Evolutionary conservation across 495 filamentous ascomycete species (phyloP), one percentile per base, ranked within the genome.

Genomic region (Saxophila tyrrhenica): DNA sequence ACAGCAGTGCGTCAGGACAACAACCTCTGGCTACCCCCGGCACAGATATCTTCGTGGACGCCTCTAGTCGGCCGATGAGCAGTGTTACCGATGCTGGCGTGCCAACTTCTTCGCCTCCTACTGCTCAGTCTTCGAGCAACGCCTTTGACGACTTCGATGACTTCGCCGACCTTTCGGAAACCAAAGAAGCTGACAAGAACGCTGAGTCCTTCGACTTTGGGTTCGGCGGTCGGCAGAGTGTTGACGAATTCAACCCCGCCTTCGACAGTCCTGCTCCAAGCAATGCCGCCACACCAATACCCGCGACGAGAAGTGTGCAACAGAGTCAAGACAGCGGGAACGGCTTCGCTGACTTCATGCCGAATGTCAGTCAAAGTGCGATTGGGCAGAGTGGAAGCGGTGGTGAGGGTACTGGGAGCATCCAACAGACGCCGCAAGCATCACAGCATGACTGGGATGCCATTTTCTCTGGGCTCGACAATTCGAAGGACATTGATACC

Each of bases 371-470:
- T 41, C 39, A 2, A 19, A 57, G 58, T 25, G 58, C 39, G 52
- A 55, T 20, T 16, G 22, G 25, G 32, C 43, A 13, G 23, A 48
- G n/a, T 19, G 21, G 48, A 9, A 35, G 56, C 57, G 15, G 15
- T 8, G 47, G 60, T 46, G 39, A 56, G 2, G 15, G 20, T 11
- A 22, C 38, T 19, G 51, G 55, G 47, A 42, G 43, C 15, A 48
- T 61, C 21, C 65, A 64, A 52, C 65, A 67, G 46, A 62, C 65
- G 16, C 59, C 57, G 47, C 57, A 62, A 29, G 62, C 67, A 21
- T 64, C 74, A 42, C 69, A 76, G 13, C 85, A 95, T 58, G 91
- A 97, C 62, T 98, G 92, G 92, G 92, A 96, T 58, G 85, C 88
- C 20, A 88, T 98, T 23, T 96, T 96, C 65, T 86, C 88, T 2